Evolutionary conservation across 1,284 basidiomycete species (phyloP).

Genomic region (Lentinus polychrous): DNA sequence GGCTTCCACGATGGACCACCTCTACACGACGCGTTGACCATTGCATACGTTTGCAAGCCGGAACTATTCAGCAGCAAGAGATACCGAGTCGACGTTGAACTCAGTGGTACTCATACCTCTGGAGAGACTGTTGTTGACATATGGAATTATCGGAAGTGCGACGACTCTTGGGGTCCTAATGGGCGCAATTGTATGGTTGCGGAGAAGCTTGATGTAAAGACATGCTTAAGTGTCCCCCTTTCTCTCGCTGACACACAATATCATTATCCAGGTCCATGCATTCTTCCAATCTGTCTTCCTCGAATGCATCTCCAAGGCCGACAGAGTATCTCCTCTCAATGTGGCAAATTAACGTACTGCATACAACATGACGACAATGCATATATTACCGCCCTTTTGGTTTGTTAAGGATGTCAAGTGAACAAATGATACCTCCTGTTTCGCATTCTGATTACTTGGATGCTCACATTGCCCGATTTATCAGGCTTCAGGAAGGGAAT

Average conservation of each 20-base stretch:
- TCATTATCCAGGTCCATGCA: slow-evolving; percentile 53
- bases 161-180: slow-evolving; percentile 56
- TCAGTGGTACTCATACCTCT: slow-evolving; percentile 50
- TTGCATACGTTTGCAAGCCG: slow-evolving; percentile 64
- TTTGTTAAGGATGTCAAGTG: too few relatives aligned
- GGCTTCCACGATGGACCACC: slow-evolving; percentile 74
- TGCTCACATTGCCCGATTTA: too few relatives aligned
- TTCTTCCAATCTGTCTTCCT: slow-evolving; percentile 68
- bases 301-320: slow-evolving; percentile 51
- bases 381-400: too few relatives aligned
- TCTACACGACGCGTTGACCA: slow-evolving; percentile 74
- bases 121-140: slow-evolving; percentile 77
- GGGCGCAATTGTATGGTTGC: slow-evolving; percentile 73
- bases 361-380: too few relatives aligned
- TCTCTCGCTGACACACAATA: too few relatives aligned
- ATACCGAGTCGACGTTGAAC: slow-evolving; percentile 72
- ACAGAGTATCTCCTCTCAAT: slow-evolving; percentile 52
- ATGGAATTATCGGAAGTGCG: slow-evolving; percentile 51
- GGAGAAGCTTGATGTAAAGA: slow-evolving; percentile 55
- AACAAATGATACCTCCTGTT: too few relatives aligned
- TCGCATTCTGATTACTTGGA: too few relatives aligned
- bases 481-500: too few relatives aligned
- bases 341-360: too few relatives aligned
- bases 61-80: slow-evolving; percentile 54
- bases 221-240: background rate